These are phyloP conservation scores for Fusarium newnesense DNA, from an alignment of 2,329 filamentous ascomycete genomes.

Conservation along the genomic window DNA sequence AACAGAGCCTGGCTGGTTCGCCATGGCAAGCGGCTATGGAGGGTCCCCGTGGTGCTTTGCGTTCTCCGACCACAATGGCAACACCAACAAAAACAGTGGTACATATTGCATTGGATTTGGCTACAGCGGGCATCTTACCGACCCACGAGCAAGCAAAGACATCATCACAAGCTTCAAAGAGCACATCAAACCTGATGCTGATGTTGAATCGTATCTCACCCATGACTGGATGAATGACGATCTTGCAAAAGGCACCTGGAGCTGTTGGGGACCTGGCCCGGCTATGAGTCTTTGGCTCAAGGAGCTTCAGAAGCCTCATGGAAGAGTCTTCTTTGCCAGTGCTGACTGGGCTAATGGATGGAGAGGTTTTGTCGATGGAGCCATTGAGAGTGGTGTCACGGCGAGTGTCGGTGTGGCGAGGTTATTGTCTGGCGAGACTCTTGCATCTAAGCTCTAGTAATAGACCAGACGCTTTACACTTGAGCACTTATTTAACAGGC, in stretches of 20 bases:
- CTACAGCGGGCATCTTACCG: conserved; percentile 1
- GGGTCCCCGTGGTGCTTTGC: conserved; percentile 19
- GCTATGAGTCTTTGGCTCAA: conserved; percentile 10
- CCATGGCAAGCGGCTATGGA: conserved; percentile 13
- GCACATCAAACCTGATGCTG: conserved; percentile 2
- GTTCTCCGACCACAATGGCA: conserved; percentile 36
- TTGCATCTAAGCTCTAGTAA: background rate
- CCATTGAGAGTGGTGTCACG: conserved; percentile 30
- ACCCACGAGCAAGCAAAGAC: background rate
- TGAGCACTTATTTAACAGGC: too few species aligned
- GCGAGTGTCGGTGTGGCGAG: background rate
- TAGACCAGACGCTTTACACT: too few species aligned
- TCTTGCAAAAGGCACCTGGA: conserved; percentile 26
- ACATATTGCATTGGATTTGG: conserved; percentile 36
- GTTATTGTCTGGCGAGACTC: background rate
- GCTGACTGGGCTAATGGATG: conserved; percentile 39
- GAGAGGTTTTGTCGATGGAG: conserved; percentile 40
- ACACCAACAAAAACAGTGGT: background rate
- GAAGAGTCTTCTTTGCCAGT: conserved; percentile 33
- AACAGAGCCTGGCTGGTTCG: conserved; percentile 6
- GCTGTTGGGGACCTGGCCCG: conserved; percentile 28
- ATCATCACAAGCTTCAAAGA: conserved; percentile 11
- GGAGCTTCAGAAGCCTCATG: conserved; percentile 27
- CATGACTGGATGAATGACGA: conserved; percentile 37
- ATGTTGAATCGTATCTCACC: conserved; percentile 31